Conservation (phyloP, 2,329 filamentous ascomycete species). For the Trichoderma hamatum region DNA sequence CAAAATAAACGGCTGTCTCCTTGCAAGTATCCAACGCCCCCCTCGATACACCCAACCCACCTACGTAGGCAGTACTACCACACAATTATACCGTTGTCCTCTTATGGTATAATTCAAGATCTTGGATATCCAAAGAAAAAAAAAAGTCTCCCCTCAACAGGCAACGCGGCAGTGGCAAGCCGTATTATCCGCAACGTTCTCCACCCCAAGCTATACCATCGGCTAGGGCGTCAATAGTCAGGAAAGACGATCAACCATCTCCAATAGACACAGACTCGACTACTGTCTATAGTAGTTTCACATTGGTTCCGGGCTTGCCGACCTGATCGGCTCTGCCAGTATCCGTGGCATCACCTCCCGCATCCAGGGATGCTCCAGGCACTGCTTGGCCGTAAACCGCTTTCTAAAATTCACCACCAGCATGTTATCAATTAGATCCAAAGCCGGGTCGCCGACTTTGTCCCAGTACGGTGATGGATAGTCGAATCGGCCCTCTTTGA, state of each 20-base stretch:
- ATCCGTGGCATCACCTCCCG: not conserved
- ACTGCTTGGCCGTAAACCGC: slow-evolving; percentile 87
- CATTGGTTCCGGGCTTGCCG: slow-evolving; percentile 7
- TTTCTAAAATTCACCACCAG: slow-evolving; percentile 82
- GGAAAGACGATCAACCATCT: not conserved
- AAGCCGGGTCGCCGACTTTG: slow-evolving; percentile 75
- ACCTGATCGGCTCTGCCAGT: not conserved
- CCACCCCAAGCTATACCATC: not conserved
- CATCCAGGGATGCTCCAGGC: slow-evolving; percentile 83
- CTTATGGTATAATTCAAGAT: not conserved
- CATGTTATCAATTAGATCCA: slow-evolving; percentile 83
- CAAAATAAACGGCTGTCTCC: not conserved
- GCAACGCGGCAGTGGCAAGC: not conserved
- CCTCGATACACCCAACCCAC: not conserved
- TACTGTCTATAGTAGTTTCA: not conserved
- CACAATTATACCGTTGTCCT: not conserved
- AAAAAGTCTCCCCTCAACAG: not conserved
- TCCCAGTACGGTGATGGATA: slow-evolving; percentile 95
- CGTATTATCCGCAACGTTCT: not conserved
- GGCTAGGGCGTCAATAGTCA: not conserved
- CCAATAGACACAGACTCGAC: not conserved
- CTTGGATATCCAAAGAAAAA: not conserved
- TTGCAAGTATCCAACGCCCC: not conserved
- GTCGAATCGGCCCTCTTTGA: slow-evolving; percentile 80
- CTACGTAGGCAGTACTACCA: not conserved